phyloP scores from a whole-genome alignment of 108 stramenopile genomes.

The Chaetoceros muelleri region DNA sequence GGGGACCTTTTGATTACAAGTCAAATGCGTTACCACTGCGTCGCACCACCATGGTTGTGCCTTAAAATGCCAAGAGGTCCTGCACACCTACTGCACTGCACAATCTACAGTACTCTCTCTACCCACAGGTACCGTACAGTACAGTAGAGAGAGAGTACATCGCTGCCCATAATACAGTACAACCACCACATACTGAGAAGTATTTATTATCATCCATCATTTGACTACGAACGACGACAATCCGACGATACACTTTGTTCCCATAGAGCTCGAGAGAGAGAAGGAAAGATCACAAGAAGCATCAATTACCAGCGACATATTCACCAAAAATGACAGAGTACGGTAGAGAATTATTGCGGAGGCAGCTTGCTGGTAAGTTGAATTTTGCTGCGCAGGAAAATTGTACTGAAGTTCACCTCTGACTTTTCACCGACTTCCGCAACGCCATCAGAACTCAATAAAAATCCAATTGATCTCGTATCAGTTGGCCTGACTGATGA shows the following conservation, averaged over 20 bases:
- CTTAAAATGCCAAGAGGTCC: too few species aligned
- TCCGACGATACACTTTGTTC: too few species aligned
- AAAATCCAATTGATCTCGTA: constrained; percentile 86
- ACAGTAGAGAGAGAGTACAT: too few species aligned
- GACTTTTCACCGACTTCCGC: not conserved
- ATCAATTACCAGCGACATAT: not conserved
- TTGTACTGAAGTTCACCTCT: not conserved
- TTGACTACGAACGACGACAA: too few species aligned
- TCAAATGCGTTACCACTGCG: constrained; percentile 62
- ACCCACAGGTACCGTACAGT: too few species aligned
- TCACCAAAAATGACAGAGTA: constrained; percentile 57
- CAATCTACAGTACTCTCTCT: too few species aligned
- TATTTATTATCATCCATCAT: too few species aligned
- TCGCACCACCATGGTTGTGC: constrained; percentile 47
- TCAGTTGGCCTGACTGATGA: constrained; percentile 79
- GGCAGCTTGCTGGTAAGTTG: constrained; percentile 76
- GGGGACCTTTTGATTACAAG: constrained; percentile 65
- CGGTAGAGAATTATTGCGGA: constrained; percentile 70
- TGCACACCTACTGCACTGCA: too few species aligned
- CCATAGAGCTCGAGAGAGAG: too few species aligned
- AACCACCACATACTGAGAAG: too few species aligned
- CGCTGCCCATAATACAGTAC: too few species aligned
- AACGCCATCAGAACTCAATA: constrained; percentile 46
- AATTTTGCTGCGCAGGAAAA: not conserved
- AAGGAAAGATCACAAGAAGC: too few species aligned